Percentiles rank a stretch among this genome's conserved stretches.
Conservation (phyloP, 352 stramenopile genomes). For the Phytophthora sp. region DNA sequence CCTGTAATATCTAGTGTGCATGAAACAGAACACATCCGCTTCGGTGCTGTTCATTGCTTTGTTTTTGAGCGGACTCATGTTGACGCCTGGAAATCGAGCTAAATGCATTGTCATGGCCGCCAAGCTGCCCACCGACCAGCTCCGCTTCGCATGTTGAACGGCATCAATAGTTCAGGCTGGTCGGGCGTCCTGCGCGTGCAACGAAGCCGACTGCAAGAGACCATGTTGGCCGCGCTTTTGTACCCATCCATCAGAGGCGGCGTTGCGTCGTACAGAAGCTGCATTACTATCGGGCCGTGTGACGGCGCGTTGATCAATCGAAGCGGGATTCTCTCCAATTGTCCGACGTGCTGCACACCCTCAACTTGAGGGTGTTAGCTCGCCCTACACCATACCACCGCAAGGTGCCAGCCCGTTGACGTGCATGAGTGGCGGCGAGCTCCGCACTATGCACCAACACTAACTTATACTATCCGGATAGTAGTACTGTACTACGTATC, state of each 20-base stretch:
- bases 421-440: slow-evolving; percentile 10
- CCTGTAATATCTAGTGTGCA: no score
- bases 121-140: slow-evolving; percentile 21
- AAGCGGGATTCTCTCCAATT: not conserved
- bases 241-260: slow-evolving; percentile 20
- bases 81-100: slow-evolving; percentile 1
- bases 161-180: no score
- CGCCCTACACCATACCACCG: not conserved
- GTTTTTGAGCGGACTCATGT: slow-evolving; percentile 12
- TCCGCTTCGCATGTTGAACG: slow-evolving; percentile 3
- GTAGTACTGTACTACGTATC: no score
- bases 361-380: slow-evolving; percentile 5
- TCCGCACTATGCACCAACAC: no score
- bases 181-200: slow-evolving; percentile 11
- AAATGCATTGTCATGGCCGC: slow-evolving; percentile 12
- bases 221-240: slow-evolving; percentile 9
- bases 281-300: slow-evolving; percentile 6
- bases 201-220: no score
- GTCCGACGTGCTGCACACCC: not conserved
- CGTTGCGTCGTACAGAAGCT: slow-evolving; percentile 12
- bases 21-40: no score
- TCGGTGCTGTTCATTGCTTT: no score
- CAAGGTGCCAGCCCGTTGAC: slow-evolving; percentile 2
- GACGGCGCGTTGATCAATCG: not conserved
- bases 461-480: no score